A percentile compares a stretch with the other conserved stretches of the same genome.
phyloP scores from a whole-genome alignment of 140 eudicot genomes.

The Ambrosia hybrid region DNA sequence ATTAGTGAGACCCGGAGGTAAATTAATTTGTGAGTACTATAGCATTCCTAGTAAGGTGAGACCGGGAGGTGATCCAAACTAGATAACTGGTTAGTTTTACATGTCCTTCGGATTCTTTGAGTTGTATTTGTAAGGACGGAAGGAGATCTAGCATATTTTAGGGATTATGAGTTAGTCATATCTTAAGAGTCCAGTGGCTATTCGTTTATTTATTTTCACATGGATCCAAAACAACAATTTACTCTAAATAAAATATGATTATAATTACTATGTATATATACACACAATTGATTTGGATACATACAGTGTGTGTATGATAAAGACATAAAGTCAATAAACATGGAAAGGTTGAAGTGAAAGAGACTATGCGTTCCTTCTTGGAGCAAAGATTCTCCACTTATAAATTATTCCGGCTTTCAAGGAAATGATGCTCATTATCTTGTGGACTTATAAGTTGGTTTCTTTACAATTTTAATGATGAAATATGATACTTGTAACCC shows the following conservation, averaged over 20 bases:
- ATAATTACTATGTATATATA: neutral
- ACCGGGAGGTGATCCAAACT: too few relatives aligned
- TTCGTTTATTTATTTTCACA: too few relatives aligned
- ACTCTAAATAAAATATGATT: neutral
- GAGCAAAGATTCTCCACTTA: slow-evolving; percentile 41
- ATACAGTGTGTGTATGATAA: neutral
- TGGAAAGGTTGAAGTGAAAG: slow-evolving; percentile 28
- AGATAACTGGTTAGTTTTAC: too few relatives aligned
- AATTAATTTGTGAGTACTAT: too few relatives aligned
- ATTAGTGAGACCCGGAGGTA: too few relatives aligned
- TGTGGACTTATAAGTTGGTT: slow-evolving; percentile 5
- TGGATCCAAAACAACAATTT: too few relatives aligned
- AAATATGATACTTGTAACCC: slow-evolving; percentile 27
- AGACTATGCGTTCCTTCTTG: slow-evolving; percentile 29
- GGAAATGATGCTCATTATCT: slow-evolving; percentile 27
- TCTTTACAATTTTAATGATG: slow-evolving; percentile 27
- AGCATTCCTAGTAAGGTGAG: too few relatives aligned
- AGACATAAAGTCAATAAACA: slow-evolving; percentile 13
- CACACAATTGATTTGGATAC: neutral
- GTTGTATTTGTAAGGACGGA: too few relatives aligned
- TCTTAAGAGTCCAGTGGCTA: too few relatives aligned
- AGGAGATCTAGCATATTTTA: too few relatives aligned
- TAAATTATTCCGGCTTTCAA: slow-evolving; percentile 15
- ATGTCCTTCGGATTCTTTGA: too few relatives aligned
- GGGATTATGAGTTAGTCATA: too few relatives aligned